These are phyloP conservation scores for Gloeophyllum trabeum DNA, from an alignment of 768 basidiomycete genomes.

Conservation along the genomic window DNA sequence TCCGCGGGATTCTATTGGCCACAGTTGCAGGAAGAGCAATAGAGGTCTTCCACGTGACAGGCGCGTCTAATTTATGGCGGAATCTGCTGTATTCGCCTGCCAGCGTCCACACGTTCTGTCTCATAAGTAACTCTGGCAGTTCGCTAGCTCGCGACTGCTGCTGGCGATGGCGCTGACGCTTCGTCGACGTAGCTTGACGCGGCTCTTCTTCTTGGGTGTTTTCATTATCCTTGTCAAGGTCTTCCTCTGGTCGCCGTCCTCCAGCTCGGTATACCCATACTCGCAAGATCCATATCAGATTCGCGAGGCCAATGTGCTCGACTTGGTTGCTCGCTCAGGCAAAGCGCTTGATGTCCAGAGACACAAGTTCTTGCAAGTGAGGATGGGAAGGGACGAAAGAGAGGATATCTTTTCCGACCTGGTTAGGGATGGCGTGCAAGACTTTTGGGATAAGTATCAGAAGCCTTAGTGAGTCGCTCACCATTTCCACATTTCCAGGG, in stretches of 20 bases:
- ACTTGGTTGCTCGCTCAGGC: slow-evolving; percentile 55
- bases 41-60: no score
- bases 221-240: slow-evolving; percentile 11
- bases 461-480: slow-evolving; percentile 67
- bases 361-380: slow-evolving; percentile 77
- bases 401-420: slow-evolving; percentile 71
- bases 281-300: slow-evolving; percentile 28
- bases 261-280: no score
- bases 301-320: slow-evolving; percentile 47
- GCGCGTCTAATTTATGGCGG: no score
- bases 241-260: slow-evolving; percentile 12
- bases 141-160: background rate
- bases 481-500: background rate
- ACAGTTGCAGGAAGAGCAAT: no score
- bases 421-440: slow-evolving; percentile 64
- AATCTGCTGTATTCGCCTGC: no score
- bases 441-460: slow-evolving; percentile 92
- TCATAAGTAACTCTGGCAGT: no score
- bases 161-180: slow-evolving; percentile 17
- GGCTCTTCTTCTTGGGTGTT: slow-evolving; percentile 11
- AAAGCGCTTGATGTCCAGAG: slow-evolving; percentile 82
- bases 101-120: no score
- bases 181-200: slow-evolving; percentile 17
- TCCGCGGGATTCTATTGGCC: no score
- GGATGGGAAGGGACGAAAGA: slow-evolving; percentile 79